phyloP scores from a whole-genome alignment of 768 basidiomycete species.

The Tricholoma hemisulphureum region DNA sequence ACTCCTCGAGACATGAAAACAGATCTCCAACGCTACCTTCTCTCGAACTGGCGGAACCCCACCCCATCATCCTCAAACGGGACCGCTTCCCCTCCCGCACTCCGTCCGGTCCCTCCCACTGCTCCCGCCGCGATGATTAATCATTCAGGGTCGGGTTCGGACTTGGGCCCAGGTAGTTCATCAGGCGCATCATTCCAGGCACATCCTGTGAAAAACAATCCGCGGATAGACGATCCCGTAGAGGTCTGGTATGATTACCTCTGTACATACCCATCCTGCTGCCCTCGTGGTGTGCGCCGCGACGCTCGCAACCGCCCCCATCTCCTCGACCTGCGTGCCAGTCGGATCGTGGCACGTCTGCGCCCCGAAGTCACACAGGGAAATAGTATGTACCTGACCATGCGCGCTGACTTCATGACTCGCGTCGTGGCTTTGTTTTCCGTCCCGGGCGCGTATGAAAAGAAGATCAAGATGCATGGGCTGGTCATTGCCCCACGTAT shows the following conservation, averaged over 20 bases:
- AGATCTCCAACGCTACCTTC: constrained; percentile 40
- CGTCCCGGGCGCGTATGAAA: constrained; percentile 37
- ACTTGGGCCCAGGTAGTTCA: constrained; percentile 8
- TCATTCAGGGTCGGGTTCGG: background rate
- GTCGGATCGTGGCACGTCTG: constrained; percentile 48
- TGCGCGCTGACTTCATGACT: constrained; percentile 40
- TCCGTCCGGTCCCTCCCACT: background rate
- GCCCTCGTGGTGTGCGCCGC: constrained; percentile 47
- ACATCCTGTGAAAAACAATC: constrained; percentile 35
- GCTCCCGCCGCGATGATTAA: background rate
- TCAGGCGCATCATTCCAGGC: background rate
- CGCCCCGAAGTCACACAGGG: constrained; percentile 36
- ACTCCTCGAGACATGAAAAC: constrained; percentile 45
- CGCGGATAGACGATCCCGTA: constrained; percentile 45
- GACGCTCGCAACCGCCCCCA: constrained; percentile 36
- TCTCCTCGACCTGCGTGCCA: constrained; percentile 44
- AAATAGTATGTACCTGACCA: constrained; percentile 20
- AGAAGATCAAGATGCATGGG: constrained; percentile 32
- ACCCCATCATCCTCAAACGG: constrained; percentile 14
- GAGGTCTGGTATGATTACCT: constrained; percentile 48
- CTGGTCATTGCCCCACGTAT: constrained; percentile 34
- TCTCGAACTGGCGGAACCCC: constrained; percentile 46
- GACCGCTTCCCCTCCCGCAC: constrained; percentile 7
- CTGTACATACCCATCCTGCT: constrained; percentile 41
- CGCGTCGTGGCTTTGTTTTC: constrained; percentile 41